Evolutionary conservation across 208 protist genomes (phyloP), one percentile per base, ranked within the genome.

Genomic region (Leptomonas pyrrhocoris): DNA sequence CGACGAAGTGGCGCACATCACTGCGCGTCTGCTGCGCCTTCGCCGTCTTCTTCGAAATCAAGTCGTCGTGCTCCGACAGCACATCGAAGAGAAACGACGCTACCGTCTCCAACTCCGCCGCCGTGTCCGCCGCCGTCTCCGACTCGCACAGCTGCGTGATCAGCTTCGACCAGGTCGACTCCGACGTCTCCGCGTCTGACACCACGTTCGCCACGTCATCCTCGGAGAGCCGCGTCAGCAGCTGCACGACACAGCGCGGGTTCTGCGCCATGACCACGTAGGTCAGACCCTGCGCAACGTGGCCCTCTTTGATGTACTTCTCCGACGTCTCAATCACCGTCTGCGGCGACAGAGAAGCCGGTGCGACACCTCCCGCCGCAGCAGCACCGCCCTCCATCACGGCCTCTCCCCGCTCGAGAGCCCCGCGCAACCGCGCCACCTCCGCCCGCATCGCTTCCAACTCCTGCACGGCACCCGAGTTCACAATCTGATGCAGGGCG

Each of bases 21-120:
- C 66, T 83, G 38, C 55, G 78, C 31, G 80, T 79, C 25, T 78
- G 79, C 84, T 81, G 79, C 46, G 38, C 79, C 73, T 68, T 70
- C 12, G 77, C 83, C 42, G 79, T 78, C 48, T 67, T 77, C 38
- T 53, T 64, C 30, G 67, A 68, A 11, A 85, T 63, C 18, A 95
- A 27, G n/a, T 75, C 55, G 15, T 90, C 80, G 43, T 79, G 80
- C 69, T 95, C 90, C 0, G 84, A 86, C 42, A 95, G 62, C 42
- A 94, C 74, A 62, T 95, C 90, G 38, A 90, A 74, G 2, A 89
- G 48, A n/a, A 90, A 62, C 49, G 79, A 65, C 49, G 82, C 84
- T 2, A 84, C 80, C 38, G 66, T 68, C 31, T 85, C 78, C 18
- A 68, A 66, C 31, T 92, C 84, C 31, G 53, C 68, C 25, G 58